These are phyloP conservation scores for Protomyces inouyei DNA, from an alignment of 1,139 yeast species.

Conservation along the genomic window DNA sequence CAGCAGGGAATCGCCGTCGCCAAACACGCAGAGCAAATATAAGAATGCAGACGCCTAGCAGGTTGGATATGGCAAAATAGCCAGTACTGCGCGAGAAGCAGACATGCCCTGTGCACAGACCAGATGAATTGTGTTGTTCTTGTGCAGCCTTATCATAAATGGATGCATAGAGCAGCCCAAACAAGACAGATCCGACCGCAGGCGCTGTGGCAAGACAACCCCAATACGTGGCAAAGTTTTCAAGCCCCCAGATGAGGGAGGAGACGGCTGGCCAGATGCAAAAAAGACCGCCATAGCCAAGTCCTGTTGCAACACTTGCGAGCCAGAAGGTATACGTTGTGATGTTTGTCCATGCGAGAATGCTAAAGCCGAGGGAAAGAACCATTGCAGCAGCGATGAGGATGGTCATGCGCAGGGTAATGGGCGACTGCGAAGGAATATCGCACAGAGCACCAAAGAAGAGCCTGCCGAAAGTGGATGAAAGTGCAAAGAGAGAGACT, in stretches of 20 bases:
- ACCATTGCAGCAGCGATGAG: conserved; percentile 45
- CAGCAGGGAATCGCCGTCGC: conserved; percentile 17
- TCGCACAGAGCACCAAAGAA: conserved; percentile 66
- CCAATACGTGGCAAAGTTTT: conserved; percentile 88
- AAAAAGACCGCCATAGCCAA: conserved; percentile 76
- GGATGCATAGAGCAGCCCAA: conserved; percentile 67
- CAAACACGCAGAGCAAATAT: conserved; percentile 8
- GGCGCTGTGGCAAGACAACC: conserved; percentile 89
- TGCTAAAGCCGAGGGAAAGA: conserved; percentile 45
- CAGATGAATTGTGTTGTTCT: not conserved
- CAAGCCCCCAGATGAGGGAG: conserved; percentile 83
- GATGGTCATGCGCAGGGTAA: conserved; percentile 39
- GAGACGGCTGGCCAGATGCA: conserved; percentile 80
- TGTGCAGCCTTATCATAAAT: conserved; percentile 48
- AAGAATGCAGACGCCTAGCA: conserved; percentile 15
- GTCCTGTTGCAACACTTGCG: conserved; percentile 58
- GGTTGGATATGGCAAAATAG: conserved; percentile 5
- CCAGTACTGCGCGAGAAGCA: conserved; percentile 10
- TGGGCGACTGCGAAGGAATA: conserved; percentile 40
- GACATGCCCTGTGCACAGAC: conserved; percentile 5
- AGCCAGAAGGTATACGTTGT: conserved; percentile 37
- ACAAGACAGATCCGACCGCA: conserved; percentile 71
- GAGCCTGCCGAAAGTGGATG: conserved; percentile 61
- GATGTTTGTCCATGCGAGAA: conserved; percentile 36
- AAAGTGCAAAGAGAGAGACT: conserved; percentile 52